phyloP scores from a whole-genome alignment of 768 basidiomycete species.

The Sarcomyxa edulis region DNA sequence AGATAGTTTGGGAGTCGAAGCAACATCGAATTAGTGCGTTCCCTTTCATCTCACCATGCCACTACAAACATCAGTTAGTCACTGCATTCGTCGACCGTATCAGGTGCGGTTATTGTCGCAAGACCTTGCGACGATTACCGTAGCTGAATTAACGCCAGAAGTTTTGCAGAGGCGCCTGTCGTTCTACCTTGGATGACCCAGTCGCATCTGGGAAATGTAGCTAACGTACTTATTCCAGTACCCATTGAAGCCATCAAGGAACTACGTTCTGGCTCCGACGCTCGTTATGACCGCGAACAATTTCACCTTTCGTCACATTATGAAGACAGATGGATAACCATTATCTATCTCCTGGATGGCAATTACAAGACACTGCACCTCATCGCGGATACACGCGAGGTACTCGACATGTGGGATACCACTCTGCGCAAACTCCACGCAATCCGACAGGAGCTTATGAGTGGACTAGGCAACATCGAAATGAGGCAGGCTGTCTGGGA shows the following conservation, averaged over 20 bases:
- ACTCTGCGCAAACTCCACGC: conserved; percentile 65
- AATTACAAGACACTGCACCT: conserved; percentile 85
- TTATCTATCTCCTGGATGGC: conserved; percentile 77
- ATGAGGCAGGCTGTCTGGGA: conserved; percentile 77
- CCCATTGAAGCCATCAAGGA: conserved; percentile 88
- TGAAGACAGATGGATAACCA: conserved; percentile 80
- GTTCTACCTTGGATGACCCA: no score
- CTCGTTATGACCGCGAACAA: conserved; percentile 70
- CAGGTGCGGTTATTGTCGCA: no score
- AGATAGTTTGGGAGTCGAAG: conserved; percentile 75
- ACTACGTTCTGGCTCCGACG: conserved; percentile 72
- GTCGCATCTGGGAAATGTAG: no score
- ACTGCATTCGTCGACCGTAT: no score
- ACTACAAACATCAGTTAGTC: no score
- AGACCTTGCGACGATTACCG: no score
- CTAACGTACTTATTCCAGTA: conserved; percentile 38
- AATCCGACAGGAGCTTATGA: conserved; percentile 72
- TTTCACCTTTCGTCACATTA: conserved; percentile 63
- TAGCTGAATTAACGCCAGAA: no score
- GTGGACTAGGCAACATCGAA: conserved; percentile 62
- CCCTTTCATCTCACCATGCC: conserved; percentile 33
- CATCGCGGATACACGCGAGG: conserved; percentile 57
- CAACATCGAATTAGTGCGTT: conserved; percentile 57
- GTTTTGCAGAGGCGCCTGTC: no score
- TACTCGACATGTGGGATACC: conserved; percentile 50